These are phyloP conservation scores for Mycena amicta DNA, from an alignment of 768 basidiomycete species.

Conservation along the genomic window DNA sequence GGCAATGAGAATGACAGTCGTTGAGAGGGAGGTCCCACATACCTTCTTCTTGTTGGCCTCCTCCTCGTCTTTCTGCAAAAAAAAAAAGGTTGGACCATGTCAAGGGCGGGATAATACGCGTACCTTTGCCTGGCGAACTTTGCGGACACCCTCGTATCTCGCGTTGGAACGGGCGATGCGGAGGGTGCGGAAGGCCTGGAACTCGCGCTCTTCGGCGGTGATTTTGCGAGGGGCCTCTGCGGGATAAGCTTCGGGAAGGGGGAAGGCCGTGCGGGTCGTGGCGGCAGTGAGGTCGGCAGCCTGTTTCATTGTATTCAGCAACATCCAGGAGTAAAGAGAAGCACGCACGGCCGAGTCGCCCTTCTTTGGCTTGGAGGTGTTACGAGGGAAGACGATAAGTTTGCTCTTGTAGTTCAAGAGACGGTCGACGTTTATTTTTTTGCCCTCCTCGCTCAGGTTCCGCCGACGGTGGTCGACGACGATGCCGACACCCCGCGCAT, in stretches of 20 bases:
- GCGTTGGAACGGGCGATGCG: constrained; percentile 81
- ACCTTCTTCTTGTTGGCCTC: constrained; percentile 88
- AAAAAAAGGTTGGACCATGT: too few species aligned
- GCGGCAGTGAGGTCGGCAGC: constrained; percentile 79
- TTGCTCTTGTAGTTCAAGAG: constrained; percentile 91
- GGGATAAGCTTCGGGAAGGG: constrained; percentile 67
- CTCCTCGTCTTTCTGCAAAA: constrained; percentile 80
- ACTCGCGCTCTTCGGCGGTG: constrained; percentile 84
- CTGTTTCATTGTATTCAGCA: too few species aligned
- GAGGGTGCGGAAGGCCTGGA: constrained; percentile 87
- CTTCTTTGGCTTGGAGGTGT: constrained; percentile 93
- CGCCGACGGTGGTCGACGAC: constrained; percentile 97
- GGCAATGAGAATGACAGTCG: constrained; percentile 19
- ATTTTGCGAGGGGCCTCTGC: constrained; percentile 92
- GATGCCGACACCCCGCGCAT: constrained; percentile 90
- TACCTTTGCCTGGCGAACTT: constrained; percentile 84
- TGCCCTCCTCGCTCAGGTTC: constrained; percentile 96
- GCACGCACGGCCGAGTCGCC: constrained; percentile 84
- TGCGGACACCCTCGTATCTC: constrained; percentile 86
- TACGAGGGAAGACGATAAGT: constrained; percentile 96
- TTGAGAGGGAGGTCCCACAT: constrained; percentile 40
- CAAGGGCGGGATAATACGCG: too few species aligned
- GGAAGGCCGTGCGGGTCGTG: constrained; percentile 67
- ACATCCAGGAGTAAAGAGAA: constrained; percentile 5
- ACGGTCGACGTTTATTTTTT: constrained; percentile 91